These are phyloP conservation scores for Verticillium dahliae DNA, from an alignment of 2,329 filamentous ascomycete species.

Conservation along the genomic window DNA sequence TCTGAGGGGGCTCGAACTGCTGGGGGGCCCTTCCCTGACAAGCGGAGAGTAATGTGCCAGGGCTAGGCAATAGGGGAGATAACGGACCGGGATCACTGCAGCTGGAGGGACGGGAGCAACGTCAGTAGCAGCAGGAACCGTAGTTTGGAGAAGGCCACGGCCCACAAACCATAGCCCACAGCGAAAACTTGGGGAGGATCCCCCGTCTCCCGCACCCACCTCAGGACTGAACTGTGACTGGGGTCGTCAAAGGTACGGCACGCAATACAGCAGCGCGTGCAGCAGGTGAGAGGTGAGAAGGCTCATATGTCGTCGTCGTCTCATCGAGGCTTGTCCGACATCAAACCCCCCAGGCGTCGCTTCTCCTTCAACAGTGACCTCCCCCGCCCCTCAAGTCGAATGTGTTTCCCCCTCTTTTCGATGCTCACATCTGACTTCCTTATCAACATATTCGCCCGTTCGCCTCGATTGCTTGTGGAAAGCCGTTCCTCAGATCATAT, in stretches of 20 bases:
- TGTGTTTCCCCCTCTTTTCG: neutral
- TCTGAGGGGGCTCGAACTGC: neutral
- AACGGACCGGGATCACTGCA: conserved; percentile 1
- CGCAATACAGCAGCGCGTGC: neutral
- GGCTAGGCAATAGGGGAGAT: neutral
- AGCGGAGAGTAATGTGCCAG: neutral
- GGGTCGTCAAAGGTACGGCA: neutral
- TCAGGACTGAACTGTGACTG: neutral
- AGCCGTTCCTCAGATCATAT: neutral
- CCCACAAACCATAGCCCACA: neutral
- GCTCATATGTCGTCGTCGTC: neutral
- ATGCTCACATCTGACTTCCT: neutral
- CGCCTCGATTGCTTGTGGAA: neutral
- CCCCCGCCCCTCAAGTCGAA: neutral
- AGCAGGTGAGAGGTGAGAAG: neutral
- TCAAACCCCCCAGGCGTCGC: neutral
- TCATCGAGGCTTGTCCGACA: neutral
- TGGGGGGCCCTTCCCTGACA: neutral
- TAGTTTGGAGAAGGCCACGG: neutral
- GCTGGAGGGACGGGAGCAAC: conserved; percentile 2
- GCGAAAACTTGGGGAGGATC: neutral
- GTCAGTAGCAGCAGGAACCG: neutral
- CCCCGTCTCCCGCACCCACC: neutral
- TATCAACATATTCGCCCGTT: neutral
- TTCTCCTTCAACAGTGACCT: neutral